Evolutionary conservation across 192 early-diverging fungal species (phyloP).

Genomic region (Podila epigama): DNA sequence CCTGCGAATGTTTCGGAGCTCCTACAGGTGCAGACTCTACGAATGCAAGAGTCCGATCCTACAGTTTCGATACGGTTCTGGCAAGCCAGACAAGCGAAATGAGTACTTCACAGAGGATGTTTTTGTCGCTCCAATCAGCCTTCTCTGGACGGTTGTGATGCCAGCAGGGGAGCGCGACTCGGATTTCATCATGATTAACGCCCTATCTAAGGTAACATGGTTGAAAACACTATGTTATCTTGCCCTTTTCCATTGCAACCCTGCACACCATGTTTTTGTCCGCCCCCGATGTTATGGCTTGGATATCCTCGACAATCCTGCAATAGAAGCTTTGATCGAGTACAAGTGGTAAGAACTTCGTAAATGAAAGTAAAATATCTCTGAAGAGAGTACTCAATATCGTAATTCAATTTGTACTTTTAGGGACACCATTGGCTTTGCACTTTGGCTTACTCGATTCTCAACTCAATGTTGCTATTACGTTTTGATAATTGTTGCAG

Average conservation of each 20-base stretch:
- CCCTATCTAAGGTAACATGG: background rate
- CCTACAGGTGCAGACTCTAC: background rate
- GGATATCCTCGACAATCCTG: slow-evolving; percentile 19
- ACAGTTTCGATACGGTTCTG: background rate
- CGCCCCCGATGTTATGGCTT: background rate
- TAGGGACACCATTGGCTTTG: background rate
- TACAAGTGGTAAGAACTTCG: slow-evolving; percentile 23
- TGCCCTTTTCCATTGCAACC: background rate
- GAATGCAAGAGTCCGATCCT: slow-evolving; percentile 1
- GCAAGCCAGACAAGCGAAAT: background rate
- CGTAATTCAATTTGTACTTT: background rate
- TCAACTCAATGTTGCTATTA: background rate
- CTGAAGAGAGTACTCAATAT: background rate
- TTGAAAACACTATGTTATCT: background rate
- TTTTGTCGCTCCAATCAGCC: background rate
- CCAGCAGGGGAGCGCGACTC: background rate
- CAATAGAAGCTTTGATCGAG: slow-evolving; percentile 18
- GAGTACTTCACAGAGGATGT: slow-evolving; percentile 1
- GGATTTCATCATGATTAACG: background rate
- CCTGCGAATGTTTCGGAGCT: background rate
- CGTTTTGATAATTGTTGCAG: background rate
- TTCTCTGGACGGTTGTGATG: slow-evolving; percentile 1
- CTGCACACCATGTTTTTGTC: background rate
- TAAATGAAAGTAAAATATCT: background rate
- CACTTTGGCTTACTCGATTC: background rate